Base-by-base conservation (phyloP, 306 rosid species). In the Rosa lucieae region DNA sequence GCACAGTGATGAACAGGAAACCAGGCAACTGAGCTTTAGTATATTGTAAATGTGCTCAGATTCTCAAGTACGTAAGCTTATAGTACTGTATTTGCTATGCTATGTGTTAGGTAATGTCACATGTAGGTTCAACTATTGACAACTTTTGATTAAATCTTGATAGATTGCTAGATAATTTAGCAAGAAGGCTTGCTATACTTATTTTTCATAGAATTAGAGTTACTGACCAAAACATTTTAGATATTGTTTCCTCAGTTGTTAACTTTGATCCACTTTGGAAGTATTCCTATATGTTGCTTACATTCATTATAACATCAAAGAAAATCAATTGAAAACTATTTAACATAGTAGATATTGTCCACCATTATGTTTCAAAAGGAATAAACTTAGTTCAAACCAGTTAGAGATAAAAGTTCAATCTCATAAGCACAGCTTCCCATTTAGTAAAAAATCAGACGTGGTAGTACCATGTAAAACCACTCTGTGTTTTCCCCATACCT, bases 401-500 rank as follows among this genome's bases (percentile, higher is more conserved):
- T 29, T 12, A 12, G 18, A 13, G 20, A 23, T 11, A 11, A 29
- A 29, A 29, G 32, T 6, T 20, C 40, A 80, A 61, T 12, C 18
- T 66, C 78, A 70, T 53, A 47, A 67, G 72, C 3, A 81, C 15
- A 18, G 13, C 46, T 72, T 70, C 63, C 62, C 79, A 72, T 78
- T 65, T 20, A 75, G 79, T 63, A 81, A 46, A 76, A 72, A 72
- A 71, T 40, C 66, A 75, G 15, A 74, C 61, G 85, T 47, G 12
- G 44, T 40, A 74, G 1, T 5, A 14, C 44, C 10, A 15, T 40
- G 81, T 56, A 61, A 73, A 20, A 51, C 55, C 56, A 82, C 44
- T 37, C 46, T 17, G 52, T 62, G 37, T 20, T 80, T 55, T 58
- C 37, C 17, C 17, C 72, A 75, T 83, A 91, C 98, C 91, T 92